Percentiles rank a stretch among this genome's conserved stretches.
phyloP scores from a whole-genome alignment of 495 filamentous ascomycete genomes.

The Xylaria grammica region DNA sequence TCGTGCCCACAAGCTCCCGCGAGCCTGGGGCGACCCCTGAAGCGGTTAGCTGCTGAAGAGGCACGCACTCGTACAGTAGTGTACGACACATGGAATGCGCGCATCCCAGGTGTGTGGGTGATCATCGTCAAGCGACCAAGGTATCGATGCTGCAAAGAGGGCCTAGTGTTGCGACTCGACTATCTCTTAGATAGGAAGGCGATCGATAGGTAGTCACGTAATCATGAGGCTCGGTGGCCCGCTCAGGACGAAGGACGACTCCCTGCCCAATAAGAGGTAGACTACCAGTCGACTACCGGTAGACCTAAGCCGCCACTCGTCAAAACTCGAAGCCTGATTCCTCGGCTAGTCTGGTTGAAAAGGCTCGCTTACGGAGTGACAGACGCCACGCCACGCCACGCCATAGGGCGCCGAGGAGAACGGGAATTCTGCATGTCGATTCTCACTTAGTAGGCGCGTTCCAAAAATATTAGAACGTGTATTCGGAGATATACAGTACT shows the following conservation, averaged over 20 bases:
- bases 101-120: constrained; percentile 6
- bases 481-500: no score
- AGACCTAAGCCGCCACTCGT: neutral
- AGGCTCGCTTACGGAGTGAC: neutral
- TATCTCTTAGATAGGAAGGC: constrained; percentile 21
- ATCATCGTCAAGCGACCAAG: neutral
- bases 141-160: neutral
- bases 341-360: neutral
- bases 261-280: neutral
- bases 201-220: constrained; percentile 4
- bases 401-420: neutral
- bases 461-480: no score
- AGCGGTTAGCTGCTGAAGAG: neutral
- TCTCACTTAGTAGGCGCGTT: no score
- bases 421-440: neutral
- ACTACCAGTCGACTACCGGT: neutral
- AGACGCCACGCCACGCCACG: neutral
- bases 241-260: neutral
- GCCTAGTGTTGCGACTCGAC: neutral
- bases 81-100: constrained; percentile 2
- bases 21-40: neutral
- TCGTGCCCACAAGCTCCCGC: neutral
- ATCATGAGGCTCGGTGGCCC: constrained; percentile 11
- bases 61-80: neutral
- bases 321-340: neutral